A percentile compares a stretch with the other conserved stretches of the same genome.
Evolutionary conservation across 176 grass and related monocot species (phyloP).

Genomic region (Carex scoparia): DNA sequence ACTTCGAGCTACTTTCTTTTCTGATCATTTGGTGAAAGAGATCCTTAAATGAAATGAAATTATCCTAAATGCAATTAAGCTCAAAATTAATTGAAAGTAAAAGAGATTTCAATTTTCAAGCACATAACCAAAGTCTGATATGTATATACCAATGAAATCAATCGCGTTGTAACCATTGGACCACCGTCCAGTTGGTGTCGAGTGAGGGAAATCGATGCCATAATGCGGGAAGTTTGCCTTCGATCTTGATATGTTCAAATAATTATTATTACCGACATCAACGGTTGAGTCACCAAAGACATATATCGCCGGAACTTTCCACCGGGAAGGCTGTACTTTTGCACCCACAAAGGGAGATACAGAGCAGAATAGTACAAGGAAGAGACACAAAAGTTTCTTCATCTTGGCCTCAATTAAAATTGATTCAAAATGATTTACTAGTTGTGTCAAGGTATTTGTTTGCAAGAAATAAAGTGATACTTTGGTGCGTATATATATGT

Average conservation of each 20-base stretch:
- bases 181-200: constrained; percentile 50
- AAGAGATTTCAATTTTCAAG: too few species aligned
- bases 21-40: not conserved
- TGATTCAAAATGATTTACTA: not conserved
- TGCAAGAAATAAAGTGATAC: not conserved
- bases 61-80: not conserved
- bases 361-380: not conserved
- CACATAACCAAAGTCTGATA: too few species aligned
- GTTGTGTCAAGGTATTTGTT: not conserved
- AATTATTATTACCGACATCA: constrained; percentile 67
- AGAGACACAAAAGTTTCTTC: constrained; percentile 9
- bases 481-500: not conserved
- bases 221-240: constrained; percentile 72
- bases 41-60: not conserved
- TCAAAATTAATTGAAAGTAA: too few species aligned
- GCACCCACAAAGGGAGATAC: not conserved
- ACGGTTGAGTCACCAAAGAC: constrained; percentile 74
- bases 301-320: constrained; percentile 44
- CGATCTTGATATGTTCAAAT: constrained; percentile 7
- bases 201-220: constrained; percentile 58
- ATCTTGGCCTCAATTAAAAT: not conserved
- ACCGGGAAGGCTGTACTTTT: not conserved
- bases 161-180: constrained; percentile 54
- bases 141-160: constrained; percentile 53
- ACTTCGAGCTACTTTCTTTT: not conserved